Base-by-base conservation (phyloP, 2,329 filamentous ascomycete genomes). In the Chrysosporium queenslandicum region DNA sequence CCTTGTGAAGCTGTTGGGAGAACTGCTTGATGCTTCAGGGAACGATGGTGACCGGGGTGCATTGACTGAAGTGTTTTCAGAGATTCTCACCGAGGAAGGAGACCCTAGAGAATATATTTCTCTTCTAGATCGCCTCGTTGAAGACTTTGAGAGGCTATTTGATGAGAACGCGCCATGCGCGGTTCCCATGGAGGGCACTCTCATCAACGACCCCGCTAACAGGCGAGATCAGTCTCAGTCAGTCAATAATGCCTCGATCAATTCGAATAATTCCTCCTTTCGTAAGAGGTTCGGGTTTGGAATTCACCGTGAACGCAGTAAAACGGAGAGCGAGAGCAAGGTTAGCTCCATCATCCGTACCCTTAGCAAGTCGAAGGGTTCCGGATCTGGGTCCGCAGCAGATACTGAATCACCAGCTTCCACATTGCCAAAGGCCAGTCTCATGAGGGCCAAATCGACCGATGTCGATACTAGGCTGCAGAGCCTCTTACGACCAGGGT, bases 1-100 rank as follows among this genome's bases (percentile, higher is more conserved):
- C 0, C 79, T 95, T 47, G 83, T 96, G 63, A 91, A 88, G 62
- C 76, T 97, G 29, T 75, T 97, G 21, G 86, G 87, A 0, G 88
- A 95, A 63, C 74, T 97, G 27, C 78, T 96, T 5, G 89, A 94
- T 58, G 89, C 87, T 2, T 95, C 89, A 59, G 84, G 84, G 47
- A 95, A 94, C 61, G 91, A 96, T 63, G 86, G 88, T 29, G 91
- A 96, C 64, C 80, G 90, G 45, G 91, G 91, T 46, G 86, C 87
- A 20, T 71, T 97, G 60, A 96, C 89, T 0, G 81, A 87, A 41
- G 86, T 88, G 1, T 96, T 97, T 71, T 84, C 89, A 0, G 89
- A 96, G 64, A 76, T 96, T 47, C 73, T 97, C 5, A 85, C 92
- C 1, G 79, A 82, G 3, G 84, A 89, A 53, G 85, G 83, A 5